Percentiles rank a stretch among this genome's conserved stretches.
Evolutionary conservation across 805 yeast genomes (phyloP).

Genomic region (Soucietia sequanensis): DNA sequence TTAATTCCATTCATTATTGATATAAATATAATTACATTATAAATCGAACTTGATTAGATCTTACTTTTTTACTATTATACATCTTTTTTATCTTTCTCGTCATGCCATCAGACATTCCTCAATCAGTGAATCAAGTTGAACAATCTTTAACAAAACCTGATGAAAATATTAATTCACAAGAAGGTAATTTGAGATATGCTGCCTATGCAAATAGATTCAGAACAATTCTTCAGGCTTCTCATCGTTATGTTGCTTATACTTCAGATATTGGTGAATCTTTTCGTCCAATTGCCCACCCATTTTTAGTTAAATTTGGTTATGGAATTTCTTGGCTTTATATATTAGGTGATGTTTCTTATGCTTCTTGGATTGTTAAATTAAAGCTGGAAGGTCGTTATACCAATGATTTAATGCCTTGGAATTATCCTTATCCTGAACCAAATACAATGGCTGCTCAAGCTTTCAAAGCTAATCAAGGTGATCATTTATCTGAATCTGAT

Average conservation of each 20-base stretch:
- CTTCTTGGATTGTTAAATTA: constrained; percentile 69
- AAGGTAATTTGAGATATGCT: constrained; percentile 59
- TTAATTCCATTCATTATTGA: too few species aligned
- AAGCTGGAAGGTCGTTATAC: constrained; percentile 62
- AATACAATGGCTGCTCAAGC: constrained; percentile 37
- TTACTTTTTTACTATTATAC: too few species aligned
- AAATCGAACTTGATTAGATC: too few species aligned
- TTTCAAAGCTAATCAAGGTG: constrained; percentile 19
- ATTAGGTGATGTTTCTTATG: constrained; percentile 70
- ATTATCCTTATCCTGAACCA: constrained; percentile 42
- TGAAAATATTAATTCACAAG: constrained; percentile 15
- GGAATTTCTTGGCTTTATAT: constrained; percentile 76
- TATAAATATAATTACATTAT: too few species aligned
- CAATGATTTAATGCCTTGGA: constrained; percentile 70
- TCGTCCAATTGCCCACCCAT: constrained; percentile 76
- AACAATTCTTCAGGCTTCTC: constrained; percentile 70
- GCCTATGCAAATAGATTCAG: constrained; percentile 77
- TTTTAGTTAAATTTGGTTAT: constrained; percentile 62
- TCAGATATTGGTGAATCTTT: constrained; percentile 86
- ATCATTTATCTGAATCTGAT: constrained; percentile 47
- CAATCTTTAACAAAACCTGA: constrained; percentile 12
- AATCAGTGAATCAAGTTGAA: constrained; percentile 5
- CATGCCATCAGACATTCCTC: too few species aligned
- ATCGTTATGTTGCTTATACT: constrained; percentile 81
- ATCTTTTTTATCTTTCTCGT: too few species aligned